Conservation (phyloP, 139 green algal species). For the Volvox reticuliferus region DNA sequence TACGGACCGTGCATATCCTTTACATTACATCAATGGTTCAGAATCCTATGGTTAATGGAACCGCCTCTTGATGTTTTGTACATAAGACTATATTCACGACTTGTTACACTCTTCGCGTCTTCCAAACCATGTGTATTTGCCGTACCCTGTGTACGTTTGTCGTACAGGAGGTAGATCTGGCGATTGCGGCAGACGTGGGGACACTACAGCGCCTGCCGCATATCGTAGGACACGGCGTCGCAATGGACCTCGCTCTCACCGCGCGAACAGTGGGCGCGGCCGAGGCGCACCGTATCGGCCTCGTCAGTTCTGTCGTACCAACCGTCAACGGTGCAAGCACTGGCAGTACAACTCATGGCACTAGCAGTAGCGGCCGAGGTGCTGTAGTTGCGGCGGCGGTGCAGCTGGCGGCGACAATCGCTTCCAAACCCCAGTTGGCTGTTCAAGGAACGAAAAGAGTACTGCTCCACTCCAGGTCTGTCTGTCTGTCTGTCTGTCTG, state of each 20-base stretch:
- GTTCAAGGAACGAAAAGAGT: slow-evolving; percentile 86
- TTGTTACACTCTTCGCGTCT: background rate
- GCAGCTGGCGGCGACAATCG: slow-evolving; percentile 65
- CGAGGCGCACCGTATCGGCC: slow-evolving; percentile 66
- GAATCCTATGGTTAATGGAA: background rate
- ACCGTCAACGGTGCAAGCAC: background rate
- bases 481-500: background rate
- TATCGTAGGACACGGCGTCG: slow-evolving; percentile 87
- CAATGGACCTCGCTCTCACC: slow-evolving; percentile 87
- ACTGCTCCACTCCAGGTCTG: slow-evolving; percentile 70
- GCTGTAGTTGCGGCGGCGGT: slow-evolving; percentile 58
- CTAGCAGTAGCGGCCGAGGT: slow-evolving; percentile 18
- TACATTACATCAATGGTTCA: background rate
- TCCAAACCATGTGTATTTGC: background rate
- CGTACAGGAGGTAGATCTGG: slow-evolving; percentile 90
- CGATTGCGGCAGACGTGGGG: slow-evolving; percentile 91
- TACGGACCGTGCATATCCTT: no score
- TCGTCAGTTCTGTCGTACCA: slow-evolving; percentile 60
- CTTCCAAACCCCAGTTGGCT: slow-evolving; percentile 77
- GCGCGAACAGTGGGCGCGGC: slow-evolving; percentile 59
- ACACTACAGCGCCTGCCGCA: slow-evolving; percentile 89
- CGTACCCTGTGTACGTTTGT: background rate
- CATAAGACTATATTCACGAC: background rate
- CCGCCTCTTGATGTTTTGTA: background rate
- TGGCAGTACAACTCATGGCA: background rate